Conservation (phyloP, 495 filamentous ascomycete species). For the Bathelium albidoporum region DNA sequence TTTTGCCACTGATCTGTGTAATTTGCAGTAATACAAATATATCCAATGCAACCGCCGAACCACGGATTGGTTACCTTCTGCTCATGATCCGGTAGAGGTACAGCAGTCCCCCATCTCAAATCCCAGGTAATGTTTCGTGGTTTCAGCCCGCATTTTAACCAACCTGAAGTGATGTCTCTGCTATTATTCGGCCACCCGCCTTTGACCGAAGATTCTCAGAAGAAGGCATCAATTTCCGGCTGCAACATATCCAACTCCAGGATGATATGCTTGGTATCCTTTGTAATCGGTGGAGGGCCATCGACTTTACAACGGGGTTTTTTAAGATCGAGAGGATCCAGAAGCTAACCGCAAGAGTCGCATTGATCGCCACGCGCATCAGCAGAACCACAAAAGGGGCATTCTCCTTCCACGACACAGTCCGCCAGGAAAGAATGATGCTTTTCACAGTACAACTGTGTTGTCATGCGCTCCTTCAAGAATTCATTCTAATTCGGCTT, state of each 20-base stretch:
- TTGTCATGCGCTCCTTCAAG: slow-evolving; percentile 61
- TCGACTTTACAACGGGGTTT: slow-evolving; percentile 67
- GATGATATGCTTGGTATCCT: slow-evolving; percentile 62
- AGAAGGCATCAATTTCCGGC: slow-evolving; percentile 59
- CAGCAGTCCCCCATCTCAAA: slow-evolving; percentile 75
- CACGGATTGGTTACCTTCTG: slow-evolving; percentile 88
- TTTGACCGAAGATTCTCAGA: slow-evolving; percentile 44
- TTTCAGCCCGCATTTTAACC: slow-evolving; percentile 71
- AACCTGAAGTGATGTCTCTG: slow-evolving; percentile 43
- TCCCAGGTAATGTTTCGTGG: slow-evolving; percentile 78
- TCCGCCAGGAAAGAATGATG: slow-evolving; percentile 81
- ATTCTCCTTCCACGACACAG: slow-evolving; percentile 82
- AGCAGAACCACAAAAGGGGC: slow-evolving; percentile 64
- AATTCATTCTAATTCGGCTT: slow-evolving; percentile 68
- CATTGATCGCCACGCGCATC: slow-evolving; percentile 79
- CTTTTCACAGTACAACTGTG: slow-evolving; percentile 74
- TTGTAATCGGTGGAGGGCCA: slow-evolving; percentile 59
- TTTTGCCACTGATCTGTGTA: slow-evolving; percentile 84
- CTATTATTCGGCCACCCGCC: slow-evolving; percentile 71
- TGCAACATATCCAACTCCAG: slow-evolving; percentile 68
- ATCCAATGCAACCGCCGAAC: slow-evolving; percentile 95
- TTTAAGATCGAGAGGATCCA: slow-evolving; percentile 58
- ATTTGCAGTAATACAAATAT: slow-evolving; percentile 82
- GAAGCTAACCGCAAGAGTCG: slow-evolving; percentile 67
- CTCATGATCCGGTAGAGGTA: slow-evolving; percentile 53